phyloP scores from a whole-genome alignment of 2,329 filamentous ascomycete genomes.

The Elsinoe australis region DNA sequence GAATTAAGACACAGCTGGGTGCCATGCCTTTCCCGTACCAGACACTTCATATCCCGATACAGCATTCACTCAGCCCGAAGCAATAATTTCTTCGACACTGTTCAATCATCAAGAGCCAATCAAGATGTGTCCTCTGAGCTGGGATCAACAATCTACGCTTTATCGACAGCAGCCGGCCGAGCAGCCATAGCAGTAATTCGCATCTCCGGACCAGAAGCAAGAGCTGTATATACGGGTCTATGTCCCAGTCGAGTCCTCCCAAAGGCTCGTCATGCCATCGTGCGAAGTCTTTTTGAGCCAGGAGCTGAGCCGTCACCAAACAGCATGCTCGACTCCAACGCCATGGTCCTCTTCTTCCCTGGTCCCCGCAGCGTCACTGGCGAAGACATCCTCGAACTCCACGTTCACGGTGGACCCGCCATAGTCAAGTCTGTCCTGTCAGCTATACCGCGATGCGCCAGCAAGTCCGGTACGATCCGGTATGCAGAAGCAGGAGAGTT shows the following conservation, averaged over 20 bases:
- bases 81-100: background rate
- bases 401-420: conserved; percentile 86
- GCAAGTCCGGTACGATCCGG: conserved; percentile 46
- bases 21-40: too few species aligned
- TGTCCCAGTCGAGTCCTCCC: conserved; percentile 50
- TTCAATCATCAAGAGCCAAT: background rate
- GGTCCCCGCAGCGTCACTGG: conserved; percentile 77
- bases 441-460: conserved; percentile 57
- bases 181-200: conserved; percentile 88
- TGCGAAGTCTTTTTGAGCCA: conserved; percentile 67
- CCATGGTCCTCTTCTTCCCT: conserved; percentile 77
- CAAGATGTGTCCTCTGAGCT: background rate
- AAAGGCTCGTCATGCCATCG: conserved; percentile 56
- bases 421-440: conserved; percentile 78
- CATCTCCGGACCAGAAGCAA: conserved; percentile 71
- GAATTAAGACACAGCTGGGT: background rate
- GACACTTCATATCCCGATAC: too few species aligned
- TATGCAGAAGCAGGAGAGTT: conserved; percentile 96
- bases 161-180: conserved; percentile 77
- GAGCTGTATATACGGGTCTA: conserved; percentile 56
- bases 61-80: too few species aligned
- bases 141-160: conserved; percentile 70
- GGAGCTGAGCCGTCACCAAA: conserved; percentile 32
- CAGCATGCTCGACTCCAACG: conserved; percentile 62
- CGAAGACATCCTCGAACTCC: conserved; percentile 84